Percentiles rank a stretch among this genome's conserved stretches.
These are phyloP conservation scores for Metarhizium sp. DNA, from an alignment of 2,329 filamentous ascomycete genomes.

Conservation along the genomic window DNA sequence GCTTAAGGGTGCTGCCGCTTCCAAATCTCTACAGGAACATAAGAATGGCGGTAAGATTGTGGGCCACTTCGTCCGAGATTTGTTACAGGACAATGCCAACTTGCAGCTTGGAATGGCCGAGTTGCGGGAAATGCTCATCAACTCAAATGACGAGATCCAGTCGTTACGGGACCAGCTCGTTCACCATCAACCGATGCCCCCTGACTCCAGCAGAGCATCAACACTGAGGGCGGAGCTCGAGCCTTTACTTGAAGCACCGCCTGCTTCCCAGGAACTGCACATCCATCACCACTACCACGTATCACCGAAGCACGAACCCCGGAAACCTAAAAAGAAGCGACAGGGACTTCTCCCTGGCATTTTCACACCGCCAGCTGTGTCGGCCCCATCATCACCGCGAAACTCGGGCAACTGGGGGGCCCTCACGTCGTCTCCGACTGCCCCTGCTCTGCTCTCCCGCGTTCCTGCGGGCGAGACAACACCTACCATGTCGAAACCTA, in stretches of 20 bases:
- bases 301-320: constrained; percentile 48
- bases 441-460: constrained; percentile 32
- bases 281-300: constrained; percentile 93
- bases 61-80: constrained; percentile 93
- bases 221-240: constrained; percentile 67
- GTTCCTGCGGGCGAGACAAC: constrained; percentile 37
- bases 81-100: constrained; percentile 90
- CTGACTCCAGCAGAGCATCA: constrained; percentile 30
- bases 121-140: constrained; percentile 79
- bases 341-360: constrained; percentile 51
- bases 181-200: constrained; percentile 59
- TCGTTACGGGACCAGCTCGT: constrained; percentile 71
- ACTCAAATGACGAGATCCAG: constrained; percentile 91
- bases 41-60: constrained; percentile 61
- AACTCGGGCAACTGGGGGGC: constrained; percentile 32
- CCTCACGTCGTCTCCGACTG: constrained; percentile 27
- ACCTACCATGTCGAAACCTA: constrained; percentile 33
- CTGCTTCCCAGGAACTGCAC: constrained; percentile 64
- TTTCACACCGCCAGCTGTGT: constrained; percentile 44
- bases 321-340: constrained; percentile 64
- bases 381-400: constrained; percentile 22
- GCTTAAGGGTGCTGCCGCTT: constrained; percentile 71
- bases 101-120: constrained; percentile 88
- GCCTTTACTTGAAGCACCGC: constrained; percentile 27
- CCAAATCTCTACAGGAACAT: constrained; percentile 51